phyloP scores from a whole-genome alignment of 306 rosid genomes.

The Pachyrhizus erosus region DNA sequence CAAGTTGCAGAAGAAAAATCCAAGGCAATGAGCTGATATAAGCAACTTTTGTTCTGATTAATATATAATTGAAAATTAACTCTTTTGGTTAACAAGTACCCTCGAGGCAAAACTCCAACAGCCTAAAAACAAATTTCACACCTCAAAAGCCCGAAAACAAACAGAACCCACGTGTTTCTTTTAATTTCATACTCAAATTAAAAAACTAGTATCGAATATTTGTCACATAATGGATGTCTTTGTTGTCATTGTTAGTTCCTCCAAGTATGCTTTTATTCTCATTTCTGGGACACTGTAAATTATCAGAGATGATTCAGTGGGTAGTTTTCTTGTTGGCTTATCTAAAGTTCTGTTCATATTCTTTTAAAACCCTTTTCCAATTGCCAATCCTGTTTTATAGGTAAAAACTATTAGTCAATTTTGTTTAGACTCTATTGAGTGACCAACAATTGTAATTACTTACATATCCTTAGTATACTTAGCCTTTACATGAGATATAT shows the following conservation, averaged over 20 bases:
- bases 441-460: conserved; percentile 10
- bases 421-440: conserved; percentile 10
- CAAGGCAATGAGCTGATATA: conserved; percentile 57
- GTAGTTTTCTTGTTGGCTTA: conserved; percentile 47
- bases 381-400: conserved; percentile 21
- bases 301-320: conserved; percentile 42
- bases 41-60: conserved; percentile 45
- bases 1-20: conserved; percentile 63
- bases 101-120: conserved; percentile 62
- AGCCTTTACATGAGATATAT: background rate
- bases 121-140: conserved; percentile 76
- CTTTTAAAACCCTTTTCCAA: background rate
- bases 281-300: conserved; percentile 46
- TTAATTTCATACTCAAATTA: conserved; percentile 41
- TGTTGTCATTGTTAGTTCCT: conserved; percentile 48
- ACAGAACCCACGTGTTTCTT: conserved; percentile 65
- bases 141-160: conserved; percentile 75
- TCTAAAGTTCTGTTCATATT: conserved; percentile 15
- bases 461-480: background rate
- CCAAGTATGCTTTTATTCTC: conserved; percentile 42
- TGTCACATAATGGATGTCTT: conserved; percentile 64
- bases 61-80: conserved; percentile 42
- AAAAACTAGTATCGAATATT: conserved; percentile 46
- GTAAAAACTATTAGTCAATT: conserved; percentile 7
- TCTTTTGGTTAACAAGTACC: conserved; percentile 49